A percentile compares a stretch with the other conserved stretches of the same genome.
These are phyloP conservation scores for Gymnopus androsaceus DNA, from an alignment of 1,284 basidiomycete species.

Conservation along the genomic window DNA sequence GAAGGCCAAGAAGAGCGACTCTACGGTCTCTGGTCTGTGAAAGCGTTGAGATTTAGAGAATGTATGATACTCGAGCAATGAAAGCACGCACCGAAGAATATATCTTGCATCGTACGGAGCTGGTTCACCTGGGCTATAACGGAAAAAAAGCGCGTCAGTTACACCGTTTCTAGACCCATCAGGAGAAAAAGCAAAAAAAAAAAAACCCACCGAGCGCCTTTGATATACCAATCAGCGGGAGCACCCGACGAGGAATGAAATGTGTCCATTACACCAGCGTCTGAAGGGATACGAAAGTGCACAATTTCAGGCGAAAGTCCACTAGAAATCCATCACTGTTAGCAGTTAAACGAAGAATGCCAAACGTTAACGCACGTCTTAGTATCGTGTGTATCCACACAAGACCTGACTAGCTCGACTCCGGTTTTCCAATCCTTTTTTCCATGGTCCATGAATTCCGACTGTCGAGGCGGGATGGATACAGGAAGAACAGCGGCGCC, in stretches of 20 bases:
- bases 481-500: conserved; percentile 50
- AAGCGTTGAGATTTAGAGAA: conserved; percentile 2
- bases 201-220: conserved; percentile 57
- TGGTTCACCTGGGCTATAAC: conserved; percentile 44
- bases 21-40: conserved; percentile 87
- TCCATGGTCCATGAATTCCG: conserved; percentile 57
- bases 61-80: conserved; percentile 1
- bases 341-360: background rate
- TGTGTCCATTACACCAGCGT: conserved; percentile 45
- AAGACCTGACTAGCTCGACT: conserved; percentile 81
- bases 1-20: conserved; percentile 89
- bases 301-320: conserved; percentile 85
- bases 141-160: no score
- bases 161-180: background rate
- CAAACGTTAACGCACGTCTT: conserved; percentile 60
- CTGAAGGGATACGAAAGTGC: conserved; percentile 66
- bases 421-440: conserved; percentile 83
- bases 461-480: conserved; percentile 60
- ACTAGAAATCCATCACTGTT: conserved; percentile 36
- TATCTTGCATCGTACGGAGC: conserved; percentile 84
- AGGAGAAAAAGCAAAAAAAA: conserved; percentile 19
- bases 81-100: conserved; percentile 67
- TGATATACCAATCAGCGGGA: conserved; percentile 86
- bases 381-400: conserved; percentile 86
- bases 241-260: conserved; percentile 22